phyloP scores from a whole-genome alignment of 495 filamentous ascomycete genomes.

The Penicillium antarcticum region DNA sequence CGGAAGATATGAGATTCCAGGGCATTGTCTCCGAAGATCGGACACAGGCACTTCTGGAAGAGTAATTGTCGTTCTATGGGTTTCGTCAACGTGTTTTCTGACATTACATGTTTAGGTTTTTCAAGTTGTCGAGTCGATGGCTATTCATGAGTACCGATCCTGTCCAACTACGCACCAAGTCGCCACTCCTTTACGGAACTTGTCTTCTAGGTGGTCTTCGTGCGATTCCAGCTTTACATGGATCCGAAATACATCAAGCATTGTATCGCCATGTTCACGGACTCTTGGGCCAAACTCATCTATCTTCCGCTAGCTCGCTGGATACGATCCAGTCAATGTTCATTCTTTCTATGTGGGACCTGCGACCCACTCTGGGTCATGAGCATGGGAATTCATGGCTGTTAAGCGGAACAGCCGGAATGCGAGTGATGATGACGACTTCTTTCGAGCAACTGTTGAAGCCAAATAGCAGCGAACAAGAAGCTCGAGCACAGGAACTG shows the following conservation, averaged over 20 bases:
- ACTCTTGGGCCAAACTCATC: constrained; percentile 8
- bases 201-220: constrained; percentile 17
- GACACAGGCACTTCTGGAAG: constrained; percentile 8
- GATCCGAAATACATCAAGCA: constrained; percentile 10
- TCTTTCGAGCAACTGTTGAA: constrained; percentile 9
- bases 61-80: neutral
- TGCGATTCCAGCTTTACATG: constrained; percentile 8
- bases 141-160: constrained; percentile 16
- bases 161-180: constrained; percentile 3
- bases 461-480: neutral
- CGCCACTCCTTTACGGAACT: constrained; percentile 13
- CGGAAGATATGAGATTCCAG: constrained; percentile 10
- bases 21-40: constrained; percentile 6
- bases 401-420: constrained; percentile 13
- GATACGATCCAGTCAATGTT: constrained; percentile 20
- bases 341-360: constrained; percentile 19
- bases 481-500: constrained; percentile 1
- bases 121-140: constrained; percentile 18
- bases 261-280: constrained; percentile 15
- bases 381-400: constrained; percentile 20
- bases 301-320: constrained; percentile 3
- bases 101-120: constrained; percentile 6
- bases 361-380: constrained; percentile 11
- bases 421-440: constrained; percentile 14
- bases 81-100: neutral